These are phyloP conservation scores for Peniophora sp. DNA, from an alignment of 1,284 basidiomycete genomes.

Conservation along the genomic window DNA sequence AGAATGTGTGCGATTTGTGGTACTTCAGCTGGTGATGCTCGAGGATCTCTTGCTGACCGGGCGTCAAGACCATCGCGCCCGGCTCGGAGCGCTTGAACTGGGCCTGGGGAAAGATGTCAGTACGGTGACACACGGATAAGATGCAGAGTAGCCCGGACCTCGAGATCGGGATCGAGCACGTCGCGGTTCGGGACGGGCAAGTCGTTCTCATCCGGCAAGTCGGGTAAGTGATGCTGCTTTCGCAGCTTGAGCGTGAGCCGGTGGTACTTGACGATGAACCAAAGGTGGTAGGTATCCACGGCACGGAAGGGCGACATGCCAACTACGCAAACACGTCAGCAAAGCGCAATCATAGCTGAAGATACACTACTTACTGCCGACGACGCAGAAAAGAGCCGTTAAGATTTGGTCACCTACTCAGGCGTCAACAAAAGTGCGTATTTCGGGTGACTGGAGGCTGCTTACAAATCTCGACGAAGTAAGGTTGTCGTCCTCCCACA, in stretches of 20 bases:
- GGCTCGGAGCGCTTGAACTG: constrained; percentile 1
- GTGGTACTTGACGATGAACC: constrained; percentile 4
- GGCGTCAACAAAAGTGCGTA: no score
- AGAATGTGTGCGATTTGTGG: constrained; percentile 6
- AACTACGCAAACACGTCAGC: neutral
- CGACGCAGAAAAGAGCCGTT: constrained; percentile 6
- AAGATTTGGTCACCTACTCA: no score
- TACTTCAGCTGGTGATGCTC: constrained; percentile 4
- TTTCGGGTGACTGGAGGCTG: no score
- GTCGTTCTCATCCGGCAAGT: constrained; percentile 8
- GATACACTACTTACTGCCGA: constrained; percentile 5
- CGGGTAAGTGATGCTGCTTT: constrained; percentile 2
- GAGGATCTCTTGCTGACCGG: constrained; percentile 4
- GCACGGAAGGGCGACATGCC: constrained; percentile 9
- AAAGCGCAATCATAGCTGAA: neutral
- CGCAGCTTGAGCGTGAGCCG: constrained; percentile 2
- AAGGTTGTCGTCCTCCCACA: constrained; percentile 3
- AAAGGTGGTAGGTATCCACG: constrained; percentile 10
- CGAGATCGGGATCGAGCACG: constrained; percentile 4
- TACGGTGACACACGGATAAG: no score
- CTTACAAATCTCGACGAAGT: constrained; percentile 8
- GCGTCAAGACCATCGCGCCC: constrained; percentile 1
- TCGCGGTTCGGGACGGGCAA: constrained; percentile 3
- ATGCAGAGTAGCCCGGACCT: neutral
- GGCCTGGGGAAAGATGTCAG: no score